A percentile compares a stretch with the other conserved stretches of the same genome.
Evolutionary conservation across 805 yeast species (phyloP).

Genomic region (Yarrowia hollandica): DNA sequence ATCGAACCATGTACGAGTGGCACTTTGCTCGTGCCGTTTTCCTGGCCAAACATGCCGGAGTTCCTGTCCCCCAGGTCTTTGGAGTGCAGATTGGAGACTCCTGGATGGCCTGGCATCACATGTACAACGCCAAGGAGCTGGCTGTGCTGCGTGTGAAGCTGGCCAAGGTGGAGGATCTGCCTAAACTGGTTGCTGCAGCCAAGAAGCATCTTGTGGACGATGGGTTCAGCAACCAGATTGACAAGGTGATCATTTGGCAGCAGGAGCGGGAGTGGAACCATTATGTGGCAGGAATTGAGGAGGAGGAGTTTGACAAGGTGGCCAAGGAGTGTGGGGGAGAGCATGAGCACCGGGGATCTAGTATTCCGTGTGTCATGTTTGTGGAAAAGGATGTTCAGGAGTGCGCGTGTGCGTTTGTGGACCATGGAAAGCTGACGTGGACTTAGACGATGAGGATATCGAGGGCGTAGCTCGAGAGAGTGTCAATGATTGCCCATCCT

Average conservation of each 20-base stretch:
- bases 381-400: constrained; percentile 6
- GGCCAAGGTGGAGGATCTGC: constrained; percentile 25
- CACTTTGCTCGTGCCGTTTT: constrained; percentile 34
- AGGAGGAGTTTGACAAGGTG: background rate
- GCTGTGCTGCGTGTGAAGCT: constrained; percentile 33
- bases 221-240: constrained; percentile 1
- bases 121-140: constrained; percentile 33
- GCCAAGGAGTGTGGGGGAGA: background rate
- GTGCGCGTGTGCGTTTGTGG: background rate
- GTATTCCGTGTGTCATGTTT: constrained; percentile 12
- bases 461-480: background rate
- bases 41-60: constrained; percentile 31
- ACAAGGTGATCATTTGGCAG: constrained; percentile 9
- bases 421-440: constrained; percentile 26
- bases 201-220: constrained; percentile 35
- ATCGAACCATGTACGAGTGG: constrained; percentile 31
- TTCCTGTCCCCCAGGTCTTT: constrained; percentile 33
- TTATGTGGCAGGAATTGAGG: background rate
- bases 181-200: constrained; percentile 41
- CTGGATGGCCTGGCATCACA: constrained; percentile 39
- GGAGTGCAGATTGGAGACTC: constrained; percentile 35
- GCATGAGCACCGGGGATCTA: constrained; percentile 8
- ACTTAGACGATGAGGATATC: background rate
- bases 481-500: too few species aligned
- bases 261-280: constrained; percentile 26